Conservation (phyloP, 2,329 filamentous ascomycete genomes). For the Penicillium olsonii region DNA sequence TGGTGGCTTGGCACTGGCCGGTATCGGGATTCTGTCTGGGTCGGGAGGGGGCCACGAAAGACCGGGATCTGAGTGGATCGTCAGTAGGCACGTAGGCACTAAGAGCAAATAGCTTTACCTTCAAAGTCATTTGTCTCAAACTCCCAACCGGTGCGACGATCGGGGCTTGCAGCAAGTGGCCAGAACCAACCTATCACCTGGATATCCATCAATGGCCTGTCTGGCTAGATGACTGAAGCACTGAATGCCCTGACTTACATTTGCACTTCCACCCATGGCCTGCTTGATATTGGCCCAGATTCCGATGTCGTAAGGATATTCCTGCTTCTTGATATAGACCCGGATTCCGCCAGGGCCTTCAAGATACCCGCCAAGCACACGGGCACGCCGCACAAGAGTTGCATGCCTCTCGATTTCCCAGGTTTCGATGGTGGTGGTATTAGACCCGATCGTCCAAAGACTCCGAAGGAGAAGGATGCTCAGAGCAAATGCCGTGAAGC, state of each 20-base stretch:
- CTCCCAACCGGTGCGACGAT: constrained; percentile 46
- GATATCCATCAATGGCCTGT: constrained; percentile 3
- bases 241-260: no score
- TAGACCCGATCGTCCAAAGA: constrained; percentile 57
- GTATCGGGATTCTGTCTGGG: constrained; percentile 50
- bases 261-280: constrained; percentile 59
- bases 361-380: constrained; percentile 58
- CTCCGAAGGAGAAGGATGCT: constrained; percentile 56
- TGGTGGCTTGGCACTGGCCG: constrained; percentile 23
- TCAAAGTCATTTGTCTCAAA: constrained; percentile 65
- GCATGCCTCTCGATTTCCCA: constrained; percentile 60
- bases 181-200: constrained; percentile 60
- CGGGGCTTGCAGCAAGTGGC: constrained; percentile 57
- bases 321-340: constrained; percentile 58
- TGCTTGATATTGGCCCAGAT: constrained; percentile 61
- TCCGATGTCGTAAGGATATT: constrained; percentile 67
- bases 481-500: constrained; percentile 58
- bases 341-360: constrained; percentile 58
- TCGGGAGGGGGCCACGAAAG: constrained; percentile 52
- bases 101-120: constrained; percentile 35
- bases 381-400: constrained; percentile 48
- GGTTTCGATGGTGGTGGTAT: constrained; percentile 65
- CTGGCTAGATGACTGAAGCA: no score
- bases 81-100: not conserved
- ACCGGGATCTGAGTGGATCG: constrained; percentile 30